These are phyloP conservation scores for Cladorrhinum sp. DNA, from an alignment of 2,329 filamentous ascomycete species.

Conservation along the genomic window DNA sequence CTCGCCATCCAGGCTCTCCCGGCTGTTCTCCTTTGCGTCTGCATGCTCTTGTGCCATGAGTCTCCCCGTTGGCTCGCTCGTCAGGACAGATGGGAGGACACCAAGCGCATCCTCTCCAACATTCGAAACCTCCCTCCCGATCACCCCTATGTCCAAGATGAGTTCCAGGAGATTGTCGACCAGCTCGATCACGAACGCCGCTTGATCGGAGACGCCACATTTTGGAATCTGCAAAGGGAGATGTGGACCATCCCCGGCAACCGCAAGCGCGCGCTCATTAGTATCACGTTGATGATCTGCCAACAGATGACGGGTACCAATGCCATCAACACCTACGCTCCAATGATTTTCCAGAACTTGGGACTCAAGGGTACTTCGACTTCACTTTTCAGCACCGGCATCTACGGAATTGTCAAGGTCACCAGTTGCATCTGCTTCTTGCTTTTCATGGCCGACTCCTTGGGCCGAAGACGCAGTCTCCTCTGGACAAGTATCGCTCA, in stretches of 20 bases:
- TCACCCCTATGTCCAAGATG: conserved; percentile 55
- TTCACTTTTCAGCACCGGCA: conserved; percentile 58
- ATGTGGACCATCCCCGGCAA: conserved; percentile 57
- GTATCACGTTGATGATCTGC: conserved; percentile 60
- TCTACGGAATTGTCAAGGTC: conserved; percentile 63
- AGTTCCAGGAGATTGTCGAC: conserved; percentile 58
- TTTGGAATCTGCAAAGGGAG: conserved; percentile 59
- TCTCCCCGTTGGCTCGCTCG: conserved; percentile 64
- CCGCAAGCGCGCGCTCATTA: conserved; percentile 35
- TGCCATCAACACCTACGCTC: conserved; percentile 36
- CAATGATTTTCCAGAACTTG: conserved; percentile 34
- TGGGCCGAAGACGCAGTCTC: conserved; percentile 53
- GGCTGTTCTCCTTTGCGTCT: conserved; percentile 53
- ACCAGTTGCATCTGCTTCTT: conserved; percentile 55
- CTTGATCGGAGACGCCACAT: conserved; percentile 50
- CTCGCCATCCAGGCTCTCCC: conserved; percentile 63
- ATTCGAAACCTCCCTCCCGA: conserved; percentile 53
- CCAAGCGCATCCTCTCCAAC: conserved; percentile 50
- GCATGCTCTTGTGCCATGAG: conserved; percentile 63
- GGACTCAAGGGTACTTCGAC: conserved; percentile 44
- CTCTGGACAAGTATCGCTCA: conserved; percentile 61
- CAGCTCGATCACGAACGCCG: conserved; percentile 62
- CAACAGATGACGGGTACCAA: conserved; percentile 63
- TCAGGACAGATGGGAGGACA: conserved; percentile 62
- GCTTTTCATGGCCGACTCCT: conserved; percentile 57